phyloP scores from a whole-genome alignment of 2,329 filamentous ascomycete species.

The Calonectria multiphialidica region DNA sequence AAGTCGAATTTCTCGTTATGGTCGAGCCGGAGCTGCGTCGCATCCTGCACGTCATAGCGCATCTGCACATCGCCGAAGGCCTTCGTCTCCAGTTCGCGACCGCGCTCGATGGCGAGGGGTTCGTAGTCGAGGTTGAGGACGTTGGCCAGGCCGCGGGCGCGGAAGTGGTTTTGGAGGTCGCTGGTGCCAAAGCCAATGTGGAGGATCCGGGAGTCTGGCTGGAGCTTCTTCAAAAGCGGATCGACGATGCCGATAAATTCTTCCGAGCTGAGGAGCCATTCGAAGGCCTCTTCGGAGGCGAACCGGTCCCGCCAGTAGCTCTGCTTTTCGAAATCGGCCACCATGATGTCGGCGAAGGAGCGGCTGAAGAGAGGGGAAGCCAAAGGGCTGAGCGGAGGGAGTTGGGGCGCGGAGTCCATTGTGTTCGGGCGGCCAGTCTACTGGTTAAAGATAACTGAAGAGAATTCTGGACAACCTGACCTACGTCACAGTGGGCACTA shows the following conservation, averaged over 20 bases:
- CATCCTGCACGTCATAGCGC: constrained; percentile 59
- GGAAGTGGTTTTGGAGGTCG: constrained; percentile 62
- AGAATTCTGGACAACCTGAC: not conserved
- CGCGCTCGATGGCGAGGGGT: constrained; percentile 59
- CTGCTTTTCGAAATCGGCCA: constrained; percentile 60
- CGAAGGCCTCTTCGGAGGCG: constrained; percentile 57
- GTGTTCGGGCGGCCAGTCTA: not conserved
- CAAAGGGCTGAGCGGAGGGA: constrained; percentile 34
- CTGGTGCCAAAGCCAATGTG: constrained; percentile 64
- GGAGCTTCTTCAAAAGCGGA: constrained; percentile 50
- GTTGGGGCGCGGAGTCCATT: constrained; percentile 25
- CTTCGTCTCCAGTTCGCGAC: constrained; percentile 52
- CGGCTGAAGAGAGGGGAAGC: constrained; percentile 29
- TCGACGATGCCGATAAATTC: constrained; percentile 55
- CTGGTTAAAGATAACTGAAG: not conserved
- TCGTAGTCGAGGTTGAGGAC: constrained; percentile 65
- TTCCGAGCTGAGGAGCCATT: constrained; percentile 60
- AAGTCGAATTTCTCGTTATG: constrained; percentile 50
- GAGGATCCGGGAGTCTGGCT: constrained; percentile 50
- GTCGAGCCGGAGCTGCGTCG: constrained; percentile 50
- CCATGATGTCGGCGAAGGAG: constrained; percentile 35
- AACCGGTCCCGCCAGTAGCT: constrained; percentile 64
- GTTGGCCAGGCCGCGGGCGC: constrained; percentile 53
- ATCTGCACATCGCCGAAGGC: constrained; percentile 59
- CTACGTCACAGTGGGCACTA: not conserved